Evolutionary conservation across 192 early-diverging fungal species (phyloP).

Genomic region (Backusella macrospora): DNA sequence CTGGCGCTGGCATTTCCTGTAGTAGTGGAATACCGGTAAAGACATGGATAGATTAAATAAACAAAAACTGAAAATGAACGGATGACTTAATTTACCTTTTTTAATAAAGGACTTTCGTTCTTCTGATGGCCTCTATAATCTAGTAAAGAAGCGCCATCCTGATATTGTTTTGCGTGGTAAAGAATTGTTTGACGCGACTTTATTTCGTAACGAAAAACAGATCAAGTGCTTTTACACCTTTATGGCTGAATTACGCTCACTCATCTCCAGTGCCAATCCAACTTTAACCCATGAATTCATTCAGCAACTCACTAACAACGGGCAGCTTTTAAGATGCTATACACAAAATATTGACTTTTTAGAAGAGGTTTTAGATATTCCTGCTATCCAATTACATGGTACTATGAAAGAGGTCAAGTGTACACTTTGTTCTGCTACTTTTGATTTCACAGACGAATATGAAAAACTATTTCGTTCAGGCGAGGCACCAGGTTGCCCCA

Average conservation of each 20-base stretch:
- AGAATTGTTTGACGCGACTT: conserved; percentile 83
- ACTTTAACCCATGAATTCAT: conserved; percentile 90
- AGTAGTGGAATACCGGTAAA: conserved; percentile 86
- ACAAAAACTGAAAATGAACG: background rate
- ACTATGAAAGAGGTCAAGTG: conserved; percentile 85
- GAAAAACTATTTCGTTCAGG: conserved; percentile 69
- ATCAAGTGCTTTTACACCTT: conserved; percentile 77
- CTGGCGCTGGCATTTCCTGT: conserved; percentile 90
- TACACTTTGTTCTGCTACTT: conserved; percentile 73
- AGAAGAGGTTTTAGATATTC: conserved; percentile 72
- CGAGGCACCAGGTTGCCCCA: conserved; percentile 67
- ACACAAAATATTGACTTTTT: conserved; percentile 98
- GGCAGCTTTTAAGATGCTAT: conserved; percentile 87
- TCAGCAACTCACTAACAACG: conserved; percentile 68
- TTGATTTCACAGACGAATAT: conserved; percentile 61
- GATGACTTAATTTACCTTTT: background rate
- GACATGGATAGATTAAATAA: background rate
- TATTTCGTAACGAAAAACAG: conserved; percentile 69
- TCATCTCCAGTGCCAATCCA: conserved; percentile 68
- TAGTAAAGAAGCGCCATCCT: conserved; percentile 77
- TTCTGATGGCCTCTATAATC: conserved; percentile 77
- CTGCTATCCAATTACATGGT: conserved; percentile 92
- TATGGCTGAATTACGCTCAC: conserved; percentile 82
- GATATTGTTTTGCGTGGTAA: conserved; percentile 62
- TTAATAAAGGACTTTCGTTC: conserved; percentile 78